phyloP scores from a whole-genome alignment of 768 basidiomycete species.

The Boletus edulis region DNA sequence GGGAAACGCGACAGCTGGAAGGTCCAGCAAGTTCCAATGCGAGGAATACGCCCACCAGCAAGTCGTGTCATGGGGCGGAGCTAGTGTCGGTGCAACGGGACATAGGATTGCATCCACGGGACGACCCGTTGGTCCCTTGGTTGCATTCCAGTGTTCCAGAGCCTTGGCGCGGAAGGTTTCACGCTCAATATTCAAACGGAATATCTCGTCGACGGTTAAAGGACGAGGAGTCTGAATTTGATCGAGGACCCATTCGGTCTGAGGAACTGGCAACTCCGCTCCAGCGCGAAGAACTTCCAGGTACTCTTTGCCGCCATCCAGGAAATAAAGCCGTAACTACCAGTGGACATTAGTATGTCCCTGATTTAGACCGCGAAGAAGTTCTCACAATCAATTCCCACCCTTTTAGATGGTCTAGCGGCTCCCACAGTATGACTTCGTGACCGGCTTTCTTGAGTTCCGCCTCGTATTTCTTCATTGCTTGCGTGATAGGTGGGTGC shows the following conservation, averaged over 20 bases:
- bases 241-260: constrained; percentile 42
- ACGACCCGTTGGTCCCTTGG: constrained; percentile 36
- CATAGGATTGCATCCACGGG: constrained; percentile 47
- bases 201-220: constrained; percentile 41
- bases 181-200: constrained; percentile 43
- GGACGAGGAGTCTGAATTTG: constrained; percentile 38
- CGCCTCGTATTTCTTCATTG: constrained; percentile 37
- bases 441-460: constrained; percentile 46
- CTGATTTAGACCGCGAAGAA: not conserved
- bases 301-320: constrained; percentile 50
- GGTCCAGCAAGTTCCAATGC: constrained; percentile 54
- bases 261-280: constrained; percentile 39
- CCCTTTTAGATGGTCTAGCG: constrained; percentile 41
- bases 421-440: constrained; percentile 49
- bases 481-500: constrained; percentile 46
- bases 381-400: constrained; percentile 46
- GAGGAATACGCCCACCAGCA: constrained; percentile 52
- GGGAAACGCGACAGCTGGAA: constrained; percentile 47
- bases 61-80: constrained; percentile 46
- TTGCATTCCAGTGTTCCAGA: constrained; percentile 46
- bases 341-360: constrained; percentile 7
- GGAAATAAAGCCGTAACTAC: constrained; percentile 45
- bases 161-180: constrained; percentile 40
- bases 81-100: constrained; percentile 46
- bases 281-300: constrained; percentile 33